Percentiles rank a stretch among this genome's conserved stretches.
Conservation (phyloP, 2,329 filamentous ascomycete species). For the Fusarium sp. region DNA sequence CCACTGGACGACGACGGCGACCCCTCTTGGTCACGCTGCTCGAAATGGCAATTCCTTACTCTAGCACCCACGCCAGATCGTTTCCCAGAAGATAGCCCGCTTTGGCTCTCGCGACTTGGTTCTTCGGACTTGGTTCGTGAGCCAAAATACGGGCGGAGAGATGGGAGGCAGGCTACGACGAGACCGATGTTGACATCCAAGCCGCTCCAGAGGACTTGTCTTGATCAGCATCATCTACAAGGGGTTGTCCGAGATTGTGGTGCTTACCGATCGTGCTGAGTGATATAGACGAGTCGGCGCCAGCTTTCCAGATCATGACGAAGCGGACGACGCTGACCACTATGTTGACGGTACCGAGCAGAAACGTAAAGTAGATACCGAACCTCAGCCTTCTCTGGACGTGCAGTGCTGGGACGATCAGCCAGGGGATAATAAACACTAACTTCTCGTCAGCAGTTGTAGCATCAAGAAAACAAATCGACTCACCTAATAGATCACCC, state of each 20-base stretch:
- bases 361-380: constrained; percentile 32
- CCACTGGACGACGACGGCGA: not conserved
- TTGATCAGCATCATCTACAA: not conserved
- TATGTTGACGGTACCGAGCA: constrained; percentile 33
- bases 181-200: constrained; percentile 33
- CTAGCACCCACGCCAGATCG: not conserved
- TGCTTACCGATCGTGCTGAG: constrained; percentile 18
- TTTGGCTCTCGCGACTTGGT: not conserved
- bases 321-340: constrained; percentile 22
- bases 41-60: not conserved
- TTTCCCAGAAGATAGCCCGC: not conserved
- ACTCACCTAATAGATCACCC: constrained; percentile 14
- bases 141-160: constrained; percentile 32
- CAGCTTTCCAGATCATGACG: constrained; percentile 21
- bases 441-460: not conserved
- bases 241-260: fast-evolving
- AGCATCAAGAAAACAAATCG: fast-evolving
- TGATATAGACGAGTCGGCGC: constrained; percentile 13
- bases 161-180: constrained; percentile 31
- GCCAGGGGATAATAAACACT: constrained; percentile 30
- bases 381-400: constrained; percentile 10
- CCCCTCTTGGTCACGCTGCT: not conserved
- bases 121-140: not conserved
- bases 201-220: constrained; percentile 24
- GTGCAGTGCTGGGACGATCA: constrained; percentile 21